Conservation (phyloP, 78 protist species). For the Dictyostelium discoideum region dicty_2.7 NC_007089.4:2067501-2068000, state of each 20-base stretch:
- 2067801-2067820: constrained; percentile 74
- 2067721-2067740: constrained; percentile 96
- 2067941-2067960: neutral
- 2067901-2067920: constrained; percentile 84
- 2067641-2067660: constrained; percentile 99
- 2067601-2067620: constrained; percentile 96
- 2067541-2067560: constrained; percentile 99
- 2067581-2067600: constrained; percentile 96
- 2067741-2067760: constrained; percentile 92
- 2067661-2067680: constrained; percentile 93
- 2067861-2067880: constrained; percentile 98
- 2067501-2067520: constrained; percentile 79
- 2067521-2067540: constrained; percentile 93
- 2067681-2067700: constrained; percentile 96
- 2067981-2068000: neutral
- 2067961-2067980: too few relatives aligned
- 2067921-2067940: constrained; percentile 45
- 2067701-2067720: constrained; percentile 98
- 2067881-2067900: constrained; percentile 93
- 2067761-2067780: constrained; percentile 94
- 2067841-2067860: constrained; percentile 92
- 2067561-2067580: constrained; percentile 99
- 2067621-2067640: constrained; percentile 99
- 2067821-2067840: constrained; percentile 95
- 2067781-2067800: constrained; percentile 76